These are phyloP conservation scores for Geranium brycei DNA, from an alignment of 345 rosid species.

Conservation along the genomic window DNA sequence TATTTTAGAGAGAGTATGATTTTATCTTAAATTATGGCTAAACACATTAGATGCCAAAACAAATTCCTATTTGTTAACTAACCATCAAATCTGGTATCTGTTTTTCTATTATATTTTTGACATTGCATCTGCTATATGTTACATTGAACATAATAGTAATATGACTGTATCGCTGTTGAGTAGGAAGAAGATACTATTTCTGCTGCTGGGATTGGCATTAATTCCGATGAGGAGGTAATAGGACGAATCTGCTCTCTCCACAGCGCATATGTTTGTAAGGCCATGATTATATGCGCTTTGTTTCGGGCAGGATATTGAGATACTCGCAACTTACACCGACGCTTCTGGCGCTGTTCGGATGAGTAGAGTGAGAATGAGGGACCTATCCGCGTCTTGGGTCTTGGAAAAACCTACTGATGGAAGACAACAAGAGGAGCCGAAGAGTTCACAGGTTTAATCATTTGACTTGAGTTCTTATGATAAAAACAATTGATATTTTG, in stretches of 20 bases:
- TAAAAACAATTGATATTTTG: no score
- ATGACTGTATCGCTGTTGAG: no score
- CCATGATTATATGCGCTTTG: constrained; percentile 15
- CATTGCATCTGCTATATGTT: no score
- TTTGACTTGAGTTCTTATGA: no score
- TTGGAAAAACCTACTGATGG: constrained; percentile 47
- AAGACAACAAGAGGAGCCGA: constrained; percentile 16
- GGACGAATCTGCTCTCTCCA: constrained; percentile 4
- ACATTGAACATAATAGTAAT: no score
- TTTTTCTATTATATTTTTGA: no score
- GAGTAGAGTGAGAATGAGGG: constrained; percentile 64
- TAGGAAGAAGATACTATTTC: constrained; percentile 8
- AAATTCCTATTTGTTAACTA: no score
- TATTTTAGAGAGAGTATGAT: no score
- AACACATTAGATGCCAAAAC: no score
- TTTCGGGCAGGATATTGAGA: constrained; percentile 63
- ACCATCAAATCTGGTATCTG: no score
- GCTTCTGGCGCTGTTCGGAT: constrained; percentile 45
- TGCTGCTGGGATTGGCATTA: constrained; percentile 18
- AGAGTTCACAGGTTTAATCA: constrained; percentile 36
- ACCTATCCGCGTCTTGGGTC: constrained; percentile 84
- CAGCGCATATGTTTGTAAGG: background rate
- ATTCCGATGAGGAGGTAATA: constrained; percentile 43
- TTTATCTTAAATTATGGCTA: no score
- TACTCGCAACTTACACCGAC: constrained; percentile 75